A percentile compares a stretch with the other conserved stretches of the same genome.
These are phyloP conservation scores for Trichomonas gallinae DNA, from an alignment of 208 protist species.

Conservation along the genomic window DNA sequence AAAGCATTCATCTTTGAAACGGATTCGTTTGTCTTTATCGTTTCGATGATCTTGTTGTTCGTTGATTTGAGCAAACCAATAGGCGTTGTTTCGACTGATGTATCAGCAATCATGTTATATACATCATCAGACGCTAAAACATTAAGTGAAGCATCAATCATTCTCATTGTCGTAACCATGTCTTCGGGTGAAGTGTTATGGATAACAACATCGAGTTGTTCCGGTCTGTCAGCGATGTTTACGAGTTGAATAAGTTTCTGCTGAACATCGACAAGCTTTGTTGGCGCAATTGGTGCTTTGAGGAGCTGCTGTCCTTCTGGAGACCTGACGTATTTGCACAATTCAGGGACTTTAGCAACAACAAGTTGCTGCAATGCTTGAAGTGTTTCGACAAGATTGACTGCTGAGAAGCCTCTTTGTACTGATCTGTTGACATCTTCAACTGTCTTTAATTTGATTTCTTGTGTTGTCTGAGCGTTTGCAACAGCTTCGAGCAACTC, in stretches of 20 bases:
- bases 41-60: neutral
- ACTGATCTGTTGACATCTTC: neutral
- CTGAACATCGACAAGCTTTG: neutral
- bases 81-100: neutral
- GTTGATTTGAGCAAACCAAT: neutral
- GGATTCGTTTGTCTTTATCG: neutral
- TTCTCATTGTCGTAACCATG: neutral
- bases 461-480: neutral
- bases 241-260: neutral
- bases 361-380: neutral
- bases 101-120: neutral
- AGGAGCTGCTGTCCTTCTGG: neutral
- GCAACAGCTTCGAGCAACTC: neutral
- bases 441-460: neutral
- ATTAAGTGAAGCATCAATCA: neutral
- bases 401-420: neutral
- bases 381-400: neutral
- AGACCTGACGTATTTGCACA: neutral
- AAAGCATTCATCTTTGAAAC: neutral
- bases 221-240: neutral
- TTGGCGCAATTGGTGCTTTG: neutral
- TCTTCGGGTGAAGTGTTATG: neutral
- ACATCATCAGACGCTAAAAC: neutral
- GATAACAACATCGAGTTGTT: neutral
- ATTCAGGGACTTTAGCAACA: neutral